Evolutionary conservation across 2,329 filamentous ascomycete genomes (phyloP).

Genomic region (Beauveria sp.): DNA sequence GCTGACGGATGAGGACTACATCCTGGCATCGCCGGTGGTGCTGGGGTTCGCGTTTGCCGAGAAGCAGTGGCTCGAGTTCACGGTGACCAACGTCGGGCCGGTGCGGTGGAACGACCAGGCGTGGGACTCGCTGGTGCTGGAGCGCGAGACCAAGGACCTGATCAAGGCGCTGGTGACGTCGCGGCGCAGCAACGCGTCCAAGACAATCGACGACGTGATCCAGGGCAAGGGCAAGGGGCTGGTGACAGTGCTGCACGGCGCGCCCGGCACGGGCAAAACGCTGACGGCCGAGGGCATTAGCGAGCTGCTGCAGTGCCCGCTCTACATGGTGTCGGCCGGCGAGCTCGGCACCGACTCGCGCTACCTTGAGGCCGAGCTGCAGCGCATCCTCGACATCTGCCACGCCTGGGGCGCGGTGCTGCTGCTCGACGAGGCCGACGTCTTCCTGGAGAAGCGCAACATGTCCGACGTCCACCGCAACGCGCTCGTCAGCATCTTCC

Average conservation of each 20-base stretch:
- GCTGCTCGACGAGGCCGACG: conserved; percentile 77
- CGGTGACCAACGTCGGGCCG: conserved; percentile 68
- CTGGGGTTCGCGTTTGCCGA: conserved; percentile 82
- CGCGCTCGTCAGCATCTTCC: conserved; percentile 77
- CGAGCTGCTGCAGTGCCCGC: conserved; percentile 66
- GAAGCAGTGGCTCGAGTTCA: conserved; percentile 86
- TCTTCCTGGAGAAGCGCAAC: conserved; percentile 76
- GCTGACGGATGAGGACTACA: conserved; percentile 75
- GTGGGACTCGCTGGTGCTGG: conserved; percentile 73
- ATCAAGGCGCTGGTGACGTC: conserved; percentile 73
- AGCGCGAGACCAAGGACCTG: conserved; percentile 52
- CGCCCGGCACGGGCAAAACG: conserved; percentile 83
- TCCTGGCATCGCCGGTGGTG: conserved; percentile 77
- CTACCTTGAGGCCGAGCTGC: conserved; percentile 66
- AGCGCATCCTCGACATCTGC: conserved; percentile 78
- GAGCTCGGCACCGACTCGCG: conserved; percentile 74
- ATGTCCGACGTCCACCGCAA: conserved; percentile 81
- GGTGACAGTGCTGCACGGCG: conserved; percentile 73
- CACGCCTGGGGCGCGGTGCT: conserved; percentile 81
- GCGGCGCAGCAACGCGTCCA: conserved; percentile 72
- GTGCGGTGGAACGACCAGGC: conserved; percentile 80
- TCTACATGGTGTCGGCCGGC: conserved; percentile 77
- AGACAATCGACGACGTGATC: conserved; percentile 77
- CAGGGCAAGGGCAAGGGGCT: conserved; percentile 82
- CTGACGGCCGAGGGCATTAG: conserved; percentile 82